Evolutionary conservation across 2,329 filamentous ascomycete species (phyloP), one percentile per base, ranked within the genome.

Genomic region (Nemania bipapillata): DNA sequence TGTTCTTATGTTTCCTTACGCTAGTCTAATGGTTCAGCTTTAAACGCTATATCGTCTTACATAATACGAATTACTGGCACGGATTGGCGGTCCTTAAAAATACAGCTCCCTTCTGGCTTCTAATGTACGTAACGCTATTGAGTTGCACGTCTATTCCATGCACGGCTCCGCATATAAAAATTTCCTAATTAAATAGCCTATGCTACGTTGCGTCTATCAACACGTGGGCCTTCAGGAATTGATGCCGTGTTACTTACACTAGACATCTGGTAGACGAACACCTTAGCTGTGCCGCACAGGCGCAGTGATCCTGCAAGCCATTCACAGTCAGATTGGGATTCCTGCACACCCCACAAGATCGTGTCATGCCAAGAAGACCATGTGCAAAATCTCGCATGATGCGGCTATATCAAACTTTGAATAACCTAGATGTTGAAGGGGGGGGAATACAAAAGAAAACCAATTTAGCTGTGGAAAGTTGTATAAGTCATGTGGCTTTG

Each of bases 201-300:
- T 55, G 63, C 56, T 47, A 53, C 63, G 47, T 53, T 60, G 49
- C 37, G 12, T 54, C 15, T 45, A n/a, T n/a, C n/a, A 37, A 47
- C 63, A 65, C 55, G 49, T 60, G 55, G 57, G 12, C 11, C 56
- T 40, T 28, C 28, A n/a, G 26, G 63, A 22, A 24, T 56, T 62
- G 52, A 32, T 50, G 20, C 57, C 42, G 17, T 49, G 20, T 15
- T 7, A 54, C 28, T 53, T 17, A 8, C 12, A n/a, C 4, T 32
- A 32, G 4, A 9, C 9, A 32, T 26, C 24, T 50, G 17, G 4
- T 24, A 24, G 24, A 50, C 24, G 47, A 28, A 8, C 37, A 24
- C 12, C 8, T n/a, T 52, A 5, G 32, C 64, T 52, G 64, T 32
- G 64, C 64, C 64, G 40, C 64, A 66, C 2, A 3, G 30, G 20